Evolutionary conservation across 202 grass and related monocot species (phyloP).

Genomic region (Setaria italica): DNA sequence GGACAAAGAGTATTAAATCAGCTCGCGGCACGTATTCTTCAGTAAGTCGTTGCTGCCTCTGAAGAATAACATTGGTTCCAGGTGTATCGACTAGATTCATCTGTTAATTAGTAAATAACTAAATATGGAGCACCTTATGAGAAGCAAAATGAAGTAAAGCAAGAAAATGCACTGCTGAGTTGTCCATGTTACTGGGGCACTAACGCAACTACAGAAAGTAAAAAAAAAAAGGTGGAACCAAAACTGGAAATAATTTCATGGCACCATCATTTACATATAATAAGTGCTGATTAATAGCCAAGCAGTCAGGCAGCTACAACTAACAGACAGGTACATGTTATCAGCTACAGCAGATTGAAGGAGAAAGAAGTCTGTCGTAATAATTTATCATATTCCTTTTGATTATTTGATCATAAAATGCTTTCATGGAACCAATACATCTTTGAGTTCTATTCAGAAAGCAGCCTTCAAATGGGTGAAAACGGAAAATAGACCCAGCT

Average conservation of each 20-base stretch:
- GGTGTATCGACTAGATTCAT: slow-evolving; percentile 99
- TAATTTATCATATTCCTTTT: slow-evolving; percentile 26
- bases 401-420: slow-evolving; percentile 10
- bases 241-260: slow-evolving; percentile 10
- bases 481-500: slow-evolving; percentile 8
- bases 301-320: slow-evolving; percentile 4
- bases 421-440: slow-evolving; percentile 17
- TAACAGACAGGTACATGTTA: slow-evolving; percentile 27
- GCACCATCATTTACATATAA: slow-evolving; percentile 20
- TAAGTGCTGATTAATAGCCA: slow-evolving; percentile 17
- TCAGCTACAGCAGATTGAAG: slow-evolving; percentile 3
- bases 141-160: slow-evolving; percentile 31
- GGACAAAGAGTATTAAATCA: slow-evolving; percentile 92
- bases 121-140: slow-evolving; percentile 40
- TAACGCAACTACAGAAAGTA: slow-evolving; percentile 17
- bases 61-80: slow-evolving; percentile 99
- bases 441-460: slow-evolving; percentile 21
- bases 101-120: slow-evolving; percentile 60
- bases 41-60: slow-evolving; percentile 97
- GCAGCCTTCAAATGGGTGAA: slow-evolving; percentile 9
- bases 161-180: slow-evolving; percentile 33
- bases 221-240: slow-evolving; percentile 23
- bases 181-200: slow-evolving; percentile 20
- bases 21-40: slow-evolving; percentile 97
- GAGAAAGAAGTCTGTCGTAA: slow-evolving; percentile 29